phyloP scores from a whole-genome alignment of 2,329 filamentous ascomycete species.

The Epichloe uncinata region DNA sequence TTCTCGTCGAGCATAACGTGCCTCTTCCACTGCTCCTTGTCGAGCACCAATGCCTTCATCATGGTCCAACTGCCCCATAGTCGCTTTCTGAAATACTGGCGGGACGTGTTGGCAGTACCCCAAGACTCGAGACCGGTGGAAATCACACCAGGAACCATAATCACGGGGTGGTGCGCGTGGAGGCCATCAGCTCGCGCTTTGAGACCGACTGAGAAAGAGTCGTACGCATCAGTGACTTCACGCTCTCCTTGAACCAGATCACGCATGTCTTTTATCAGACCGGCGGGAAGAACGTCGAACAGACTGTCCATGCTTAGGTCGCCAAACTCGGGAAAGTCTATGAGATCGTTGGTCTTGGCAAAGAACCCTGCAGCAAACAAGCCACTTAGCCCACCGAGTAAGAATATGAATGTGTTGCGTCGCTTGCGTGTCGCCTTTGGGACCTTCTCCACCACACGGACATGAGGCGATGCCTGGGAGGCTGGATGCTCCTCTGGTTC shows the following conservation, averaged over 20 bases:
- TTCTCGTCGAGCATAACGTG: constrained; percentile 94
- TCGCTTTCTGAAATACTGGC: constrained; percentile 85
- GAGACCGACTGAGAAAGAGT: constrained; percentile 83
- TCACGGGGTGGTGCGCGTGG: constrained; percentile 69
- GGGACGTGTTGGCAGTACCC: constrained; percentile 75
- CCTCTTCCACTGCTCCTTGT: constrained; percentile 88
- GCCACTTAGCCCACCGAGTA: constrained; percentile 79
- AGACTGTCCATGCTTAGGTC: constrained; percentile 76
- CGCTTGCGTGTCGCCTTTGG: constrained; percentile 49
- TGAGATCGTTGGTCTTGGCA: constrained; percentile 76
- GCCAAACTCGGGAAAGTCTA: constrained; percentile 57
- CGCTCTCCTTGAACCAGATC: constrained; percentile 80
- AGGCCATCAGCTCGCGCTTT: constrained; percentile 74
- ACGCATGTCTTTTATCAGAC: constrained; percentile 71
- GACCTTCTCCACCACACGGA: constrained; percentile 30
- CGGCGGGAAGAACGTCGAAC: constrained; percentile 76
- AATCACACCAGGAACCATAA: constrained; percentile 97
- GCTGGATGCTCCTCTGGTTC: constrained; percentile 17
- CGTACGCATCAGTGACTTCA: constrained; percentile 71
- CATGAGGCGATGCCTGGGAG: constrained; percentile 16
- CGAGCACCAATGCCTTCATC: constrained; percentile 88
- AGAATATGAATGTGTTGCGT: constrained; percentile 69
- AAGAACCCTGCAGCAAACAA: constrained; percentile 83
- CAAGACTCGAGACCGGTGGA: constrained; percentile 94
- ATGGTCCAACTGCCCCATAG: constrained; percentile 98